phyloP scores from a whole-genome alignment of 768 basidiomycete genomes.

The Suillus fuscotomentosus region DNA sequence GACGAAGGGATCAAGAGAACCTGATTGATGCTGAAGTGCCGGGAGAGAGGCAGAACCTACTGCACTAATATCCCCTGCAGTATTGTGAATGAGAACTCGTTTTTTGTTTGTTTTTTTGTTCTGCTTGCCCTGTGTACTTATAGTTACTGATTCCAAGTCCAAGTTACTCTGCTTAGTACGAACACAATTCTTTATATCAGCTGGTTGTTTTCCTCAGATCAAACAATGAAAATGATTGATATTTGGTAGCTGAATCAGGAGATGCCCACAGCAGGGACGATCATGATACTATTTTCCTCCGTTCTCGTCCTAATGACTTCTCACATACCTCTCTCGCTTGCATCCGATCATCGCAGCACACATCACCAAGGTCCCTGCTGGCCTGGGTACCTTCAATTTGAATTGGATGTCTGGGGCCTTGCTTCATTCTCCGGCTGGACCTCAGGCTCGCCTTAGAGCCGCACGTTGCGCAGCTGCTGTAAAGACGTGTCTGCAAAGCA shows the following conservation, averaged over 20 bases:
- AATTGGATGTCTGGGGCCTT: slow-evolving; percentile 25
- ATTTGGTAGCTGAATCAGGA: not conserved
- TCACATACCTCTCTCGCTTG: slow-evolving; percentile 9
- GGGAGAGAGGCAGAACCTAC: slow-evolving; percentile 15
- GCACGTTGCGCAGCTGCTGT: slow-evolving; percentile 27
- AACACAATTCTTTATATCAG: not conserved
- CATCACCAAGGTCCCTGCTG: slow-evolving; percentile 10
- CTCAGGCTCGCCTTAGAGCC: slow-evolving; percentile 9
- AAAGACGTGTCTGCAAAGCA: slow-evolving; percentile 33
- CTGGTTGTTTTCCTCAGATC: not conserved
- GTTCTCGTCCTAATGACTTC: slow-evolving; percentile 9
- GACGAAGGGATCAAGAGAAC: not conserved
- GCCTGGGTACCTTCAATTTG: slow-evolving; percentile 3
- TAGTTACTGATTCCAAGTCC: not conserved
- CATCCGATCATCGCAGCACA: slow-evolving; percentile 33
- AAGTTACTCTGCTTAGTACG: not conserved
- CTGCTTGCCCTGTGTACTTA: not conserved
- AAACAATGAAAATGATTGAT: not conserved
- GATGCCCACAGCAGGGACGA: not conserved
- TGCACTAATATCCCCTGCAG: slow-evolving; percentile 8
- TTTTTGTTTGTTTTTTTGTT: not conserved
- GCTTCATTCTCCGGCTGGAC: slow-evolving; percentile 23
- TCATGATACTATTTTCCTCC: slow-evolving; percentile 3
- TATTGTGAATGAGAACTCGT: not conserved
- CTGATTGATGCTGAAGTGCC: slow-evolving; percentile 10